Base-by-base conservation (phyloP, 148 eudicot genomes). In the Hydrangea macrophylla region DNA sequence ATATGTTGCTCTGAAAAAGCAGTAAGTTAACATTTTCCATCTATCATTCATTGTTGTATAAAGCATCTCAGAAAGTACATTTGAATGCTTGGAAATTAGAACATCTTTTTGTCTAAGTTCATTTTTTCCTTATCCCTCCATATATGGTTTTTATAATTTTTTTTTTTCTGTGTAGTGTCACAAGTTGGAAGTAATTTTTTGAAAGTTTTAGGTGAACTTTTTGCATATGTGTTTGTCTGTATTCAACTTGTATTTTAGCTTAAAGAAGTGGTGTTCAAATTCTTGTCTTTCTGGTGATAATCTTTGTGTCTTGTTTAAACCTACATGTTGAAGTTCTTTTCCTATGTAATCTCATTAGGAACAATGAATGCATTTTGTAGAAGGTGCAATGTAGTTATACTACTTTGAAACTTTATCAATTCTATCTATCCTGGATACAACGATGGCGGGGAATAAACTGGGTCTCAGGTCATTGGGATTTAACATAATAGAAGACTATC, bases 1-100 rank as follows among this genome's bases (percentile, higher is more conserved):
- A 23, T 94, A 86, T 70, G 99, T 94, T 59, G 97, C 96, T 75
- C 66, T 86, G 75, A 94, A 89, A 76, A 94, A 94, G 73, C 88
- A 88, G 99, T 94, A 87, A 85, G 99, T 86, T 68, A 30, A 51
- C 55, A 15, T 66, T 8, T 65, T 15, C 58, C 65, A 45, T 13
- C 26, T 36, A 30, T 7, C n/a, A n/a, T n/a, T n/a, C n/a, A n/a
- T n/a, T n/a, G n/a, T n/a, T n/a, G n/a, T n/a, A n/a, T n/a, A n/a
- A n/a, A n/a, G n/a, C n/a, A 27, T 69, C 10, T 59, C 44, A 12
- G 30, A 54, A n/a, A 50, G 44, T 23, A 13, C 25, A 1, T 57
- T 42, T 48, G 53, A 39, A 11, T 42, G 48, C 17, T 42, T 11
- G 48, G 48, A 12, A n/a, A n/a, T n/a, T n/a, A n/a, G n/a, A 42